phyloP scores from a whole-genome alignment of 805 yeast genomes.

The Kurtzmaniella fragi region DNA sequence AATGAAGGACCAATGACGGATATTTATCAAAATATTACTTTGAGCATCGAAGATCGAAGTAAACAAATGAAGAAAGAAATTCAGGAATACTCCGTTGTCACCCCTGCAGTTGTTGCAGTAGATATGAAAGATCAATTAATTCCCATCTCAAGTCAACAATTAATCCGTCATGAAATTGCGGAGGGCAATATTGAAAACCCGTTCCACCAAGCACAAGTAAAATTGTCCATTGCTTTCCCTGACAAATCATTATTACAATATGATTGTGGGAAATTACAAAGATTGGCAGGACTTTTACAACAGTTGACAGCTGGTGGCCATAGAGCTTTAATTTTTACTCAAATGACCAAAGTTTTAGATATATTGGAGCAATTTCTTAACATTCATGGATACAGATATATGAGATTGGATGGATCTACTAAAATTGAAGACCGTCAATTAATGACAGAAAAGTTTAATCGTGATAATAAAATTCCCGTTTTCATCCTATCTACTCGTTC shows the following conservation, averaged over 20 bases:
- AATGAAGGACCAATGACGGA: conserved; percentile 6
- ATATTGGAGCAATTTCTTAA: conserved; percentile 89
- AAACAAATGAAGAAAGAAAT: conserved; percentile 44
- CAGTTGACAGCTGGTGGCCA: conserved; percentile 84
- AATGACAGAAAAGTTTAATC: conserved; percentile 86
- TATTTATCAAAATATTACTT: conserved; percentile 15
- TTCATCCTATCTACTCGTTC: conserved; percentile 93
- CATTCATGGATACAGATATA: conserved; percentile 88
- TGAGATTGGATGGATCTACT: conserved; percentile 97
- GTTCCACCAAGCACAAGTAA: conserved; percentile 80
- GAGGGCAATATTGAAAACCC: conserved; percentile 42
- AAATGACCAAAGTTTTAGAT: conserved; percentile 95
- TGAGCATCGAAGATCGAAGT: conserved; percentile 22
- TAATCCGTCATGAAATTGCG: conserved; percentile 23
- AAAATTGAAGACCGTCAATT: conserved; percentile 95
- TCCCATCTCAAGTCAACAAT: conserved; percentile 34
- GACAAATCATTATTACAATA: conserved; percentile 88
- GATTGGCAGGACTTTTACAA: conserved; percentile 67
- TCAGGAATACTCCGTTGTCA: conserved; percentile 77
- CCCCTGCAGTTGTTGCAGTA: conserved; percentile 79
- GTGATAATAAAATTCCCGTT: conserved; percentile 80
- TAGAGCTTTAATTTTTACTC: conserved; percentile 92
- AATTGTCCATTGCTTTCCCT: conserved; percentile 90
- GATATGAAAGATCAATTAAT: conserved; percentile 56
- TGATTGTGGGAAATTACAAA: conserved; percentile 96